Base-by-base conservation (phyloP, 139 green algal genomes). In the Edaphochlamys debaryana region DNA sequence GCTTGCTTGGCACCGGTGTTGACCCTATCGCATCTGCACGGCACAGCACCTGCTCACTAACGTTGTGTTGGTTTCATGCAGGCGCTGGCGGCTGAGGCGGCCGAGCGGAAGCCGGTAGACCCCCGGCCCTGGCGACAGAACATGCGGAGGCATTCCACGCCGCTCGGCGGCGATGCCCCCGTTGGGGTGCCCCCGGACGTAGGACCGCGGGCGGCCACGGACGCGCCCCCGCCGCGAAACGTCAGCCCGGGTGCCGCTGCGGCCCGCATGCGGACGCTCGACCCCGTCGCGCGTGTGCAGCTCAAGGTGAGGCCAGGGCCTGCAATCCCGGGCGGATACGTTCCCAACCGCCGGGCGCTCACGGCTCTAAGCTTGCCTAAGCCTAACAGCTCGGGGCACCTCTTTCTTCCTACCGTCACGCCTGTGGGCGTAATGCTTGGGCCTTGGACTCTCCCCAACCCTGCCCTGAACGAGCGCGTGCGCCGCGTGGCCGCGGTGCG, bases 51-150 rank as follows among this genome's bases (percentile, higher is more conserved):
- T 58, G 8, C 50, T 19, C 50, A 58, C n/a, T n/a, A n/a, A n/a
- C n/a, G n/a, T n/a, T n/a, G n/a, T n/a, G n/a, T n/a, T 58, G 50
- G 50, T 4, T 22, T 17, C 11, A 15, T 54, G 50, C 50, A 58
- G 50, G 50, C 56, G 25, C n/a, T 63, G 17, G 56, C 41, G 36
- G 63, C 4, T 32, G 63, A 76, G 30, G 66, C 74, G 19, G 3
- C 66, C 2, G 66, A 84, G 66, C 50, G 50, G 64, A 84, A 84
- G 52, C 36, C 50, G 4, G 4, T 52, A 2, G 78, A 84, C 29
- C 48, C 66, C 27, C 25, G 36, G 78, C 78, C 78, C 2, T 84
- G 78, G 78, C 78, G 78, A 11, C 78, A 84, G 27, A 76, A 76
- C 36, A 84, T 84, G 78, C 50, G 50, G 11, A 30, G 45, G 54